Percentiles rank a stretch among this genome's conserved stretches.
Conservation (phyloP, 208 protist species). For the Trypanosoma mega region DNA sequence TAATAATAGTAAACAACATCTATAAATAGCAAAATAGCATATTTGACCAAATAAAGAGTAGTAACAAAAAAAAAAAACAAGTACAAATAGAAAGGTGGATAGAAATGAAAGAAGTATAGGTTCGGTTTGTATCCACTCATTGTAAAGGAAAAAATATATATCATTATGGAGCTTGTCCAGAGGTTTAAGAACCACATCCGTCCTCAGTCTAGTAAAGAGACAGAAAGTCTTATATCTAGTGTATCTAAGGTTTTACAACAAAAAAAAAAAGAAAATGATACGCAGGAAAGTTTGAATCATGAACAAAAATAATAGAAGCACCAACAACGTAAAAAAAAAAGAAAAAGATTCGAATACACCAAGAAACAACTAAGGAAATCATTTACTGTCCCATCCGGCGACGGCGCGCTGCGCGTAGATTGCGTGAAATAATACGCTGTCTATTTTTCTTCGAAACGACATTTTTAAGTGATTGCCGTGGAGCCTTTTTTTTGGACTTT, state of each 20-base stretch:
- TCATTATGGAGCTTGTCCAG: no score
- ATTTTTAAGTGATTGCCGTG: background rate
- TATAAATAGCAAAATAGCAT: background rate
- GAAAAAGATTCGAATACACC: no score
- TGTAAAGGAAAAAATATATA: no score
- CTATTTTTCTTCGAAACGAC: background rate
- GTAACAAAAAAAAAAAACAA: background rate
- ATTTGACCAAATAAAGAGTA: background rate
- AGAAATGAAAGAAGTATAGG: slow-evolving; percentile 3
- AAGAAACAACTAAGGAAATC: background rate
- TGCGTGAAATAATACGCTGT: background rate
- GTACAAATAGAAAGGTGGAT: no score
- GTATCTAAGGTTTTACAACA: slow-evolving; percentile 5
- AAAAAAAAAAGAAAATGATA: slow-evolving; percentile 1
- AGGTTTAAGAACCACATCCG: no score
- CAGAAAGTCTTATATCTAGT: no score
- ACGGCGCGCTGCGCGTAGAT: background rate
- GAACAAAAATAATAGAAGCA: background rate
- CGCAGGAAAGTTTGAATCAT: no score
- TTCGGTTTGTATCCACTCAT: no score
- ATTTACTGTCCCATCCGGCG: background rate
- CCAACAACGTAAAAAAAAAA: slow-evolving; percentile 1
- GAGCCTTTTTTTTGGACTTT: background rate
- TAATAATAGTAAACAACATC: slow-evolving; percentile 12
- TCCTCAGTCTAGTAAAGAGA: no score